Evolutionary conservation across 306 rosid species (phyloP).

Genomic region (Neltuma alba): DNA sequence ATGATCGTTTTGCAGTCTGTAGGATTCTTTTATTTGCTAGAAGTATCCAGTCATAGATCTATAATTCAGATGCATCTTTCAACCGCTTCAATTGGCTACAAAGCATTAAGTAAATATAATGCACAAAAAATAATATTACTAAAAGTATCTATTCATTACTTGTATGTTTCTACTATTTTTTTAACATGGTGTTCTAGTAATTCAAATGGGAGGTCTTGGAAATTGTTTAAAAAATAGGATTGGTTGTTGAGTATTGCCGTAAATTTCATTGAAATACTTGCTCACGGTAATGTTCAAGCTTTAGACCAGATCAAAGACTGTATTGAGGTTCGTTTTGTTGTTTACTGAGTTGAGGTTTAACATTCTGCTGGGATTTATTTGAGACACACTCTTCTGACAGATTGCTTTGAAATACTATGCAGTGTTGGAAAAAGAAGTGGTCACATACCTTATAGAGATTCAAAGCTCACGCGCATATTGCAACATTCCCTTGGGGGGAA

Average conservation of each 20-base stretch:
- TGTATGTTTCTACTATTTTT: neutral
- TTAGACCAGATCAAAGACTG: neutral
- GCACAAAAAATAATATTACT: too few relatives aligned
- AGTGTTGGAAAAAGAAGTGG: constrained; percentile 95
- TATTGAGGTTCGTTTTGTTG: neutral
- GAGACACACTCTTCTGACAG: constrained; percentile 5
- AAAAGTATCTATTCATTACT: neutral
- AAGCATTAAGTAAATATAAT: neutral
- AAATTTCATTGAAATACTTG: neutral
- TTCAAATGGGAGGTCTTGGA: neutral
- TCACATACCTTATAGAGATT: constrained; percentile 96
- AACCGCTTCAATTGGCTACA: neutral
- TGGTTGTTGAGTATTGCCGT: neutral
- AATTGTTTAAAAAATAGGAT: neutral
- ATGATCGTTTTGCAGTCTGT: neutral
- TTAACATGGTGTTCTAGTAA: neutral
- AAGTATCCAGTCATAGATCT: neutral
- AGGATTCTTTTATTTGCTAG: neutral
- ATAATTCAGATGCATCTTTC: neutral
- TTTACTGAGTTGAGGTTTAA: neutral
- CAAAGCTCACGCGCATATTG: constrained; percentile 96
- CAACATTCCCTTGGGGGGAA: constrained; percentile 99
- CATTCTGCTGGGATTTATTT: constrained; percentile 7
- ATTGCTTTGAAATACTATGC: constrained; percentile 36
- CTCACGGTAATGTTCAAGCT: neutral